Evolutionary conservation across 2,329 filamentous ascomycete species (phyloP), one percentile per base, ranked within the genome.

Genomic region (Periglandula ipomoeae): DNA sequence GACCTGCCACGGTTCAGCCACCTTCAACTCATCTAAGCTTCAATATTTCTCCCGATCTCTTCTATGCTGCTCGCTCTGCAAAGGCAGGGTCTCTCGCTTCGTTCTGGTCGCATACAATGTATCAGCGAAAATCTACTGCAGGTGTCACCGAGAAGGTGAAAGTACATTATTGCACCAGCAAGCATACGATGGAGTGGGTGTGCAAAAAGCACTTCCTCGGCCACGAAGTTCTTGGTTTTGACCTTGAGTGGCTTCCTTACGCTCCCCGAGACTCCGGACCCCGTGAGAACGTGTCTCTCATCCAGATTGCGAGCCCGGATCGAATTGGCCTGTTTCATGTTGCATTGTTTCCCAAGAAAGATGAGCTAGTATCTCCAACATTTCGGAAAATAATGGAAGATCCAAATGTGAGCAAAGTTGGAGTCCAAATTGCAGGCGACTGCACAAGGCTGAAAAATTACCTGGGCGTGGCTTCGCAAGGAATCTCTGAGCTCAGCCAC

Each of bases 321-420:
- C 84, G 81, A 13, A 84, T 96, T 44, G 88, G 76, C 0, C 74
- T 96, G 0, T 90, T 95, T 56, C 91, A 96, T 56, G 65, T 95
- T 46, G 85, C 88, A 3, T 57, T 82, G 2, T 87, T 80, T 56
- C 65, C 70, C 2, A 67, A 65, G 27, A 65, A 68, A 6, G 66
- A 69, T 10, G 76, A 84, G 20, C 70, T 91, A 23, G 74, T 90
- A n/a, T 75, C 84, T 2, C 85, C 87, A 0, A 77, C 81, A 0
- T 74, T 96, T 43, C 81, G 76, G 52, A 70, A 72, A 48, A 77
- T 96, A 40, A 78, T 96, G 64, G 85, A 90, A 62, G 80, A 86
- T 44, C 67, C 80, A 0, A 63, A 70, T 1, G 74, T 94, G 50
- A 77, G 76, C 35, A 96, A 96, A 64, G 73, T 78, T 2, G 91